Conservation (phyloP, 495 filamentous ascomycete species). For the Apiosordaria backusii region DNA sequence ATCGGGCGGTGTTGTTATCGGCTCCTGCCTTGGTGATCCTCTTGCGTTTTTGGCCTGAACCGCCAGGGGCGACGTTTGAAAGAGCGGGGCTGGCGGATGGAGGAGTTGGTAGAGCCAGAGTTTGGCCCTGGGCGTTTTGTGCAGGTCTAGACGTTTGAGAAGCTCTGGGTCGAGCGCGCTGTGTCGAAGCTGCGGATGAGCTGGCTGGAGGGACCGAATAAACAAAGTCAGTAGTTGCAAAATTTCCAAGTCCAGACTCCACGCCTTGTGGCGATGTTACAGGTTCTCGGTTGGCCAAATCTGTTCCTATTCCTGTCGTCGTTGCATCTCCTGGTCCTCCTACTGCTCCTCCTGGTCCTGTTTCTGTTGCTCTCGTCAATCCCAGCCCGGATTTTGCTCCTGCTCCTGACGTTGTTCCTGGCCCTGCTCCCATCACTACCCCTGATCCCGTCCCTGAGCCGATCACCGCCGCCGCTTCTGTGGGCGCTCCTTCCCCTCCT, state of each 20-base stretch:
- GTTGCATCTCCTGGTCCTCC: background rate
- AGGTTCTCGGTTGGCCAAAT: background rate
- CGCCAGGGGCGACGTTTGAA: background rate
- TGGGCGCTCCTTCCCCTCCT: background rate
- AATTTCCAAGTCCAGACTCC: background rate
- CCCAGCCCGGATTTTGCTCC: background rate
- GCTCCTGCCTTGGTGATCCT: slow-evolving; percentile 20
- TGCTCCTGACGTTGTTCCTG: too few species aligned
- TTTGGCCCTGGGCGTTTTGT: slow-evolving; percentile 5
- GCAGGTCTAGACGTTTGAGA: slow-evolving; percentile 3
- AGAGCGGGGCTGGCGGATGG: slow-evolving; percentile 13
- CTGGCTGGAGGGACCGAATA: background rate
- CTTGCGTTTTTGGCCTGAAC: slow-evolving; percentile 28
- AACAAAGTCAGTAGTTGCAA: slow-evolving; percentile 1
- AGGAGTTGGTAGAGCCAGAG: slow-evolving; percentile 14
- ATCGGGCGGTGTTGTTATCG: slow-evolving; percentile 1
- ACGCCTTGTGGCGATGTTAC: background rate
- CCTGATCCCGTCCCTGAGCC: background rate
- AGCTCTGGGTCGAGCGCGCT: background rate
- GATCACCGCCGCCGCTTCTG: background rate
- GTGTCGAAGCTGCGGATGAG: background rate
- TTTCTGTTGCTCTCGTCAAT: background rate
- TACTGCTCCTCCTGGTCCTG: background rate
- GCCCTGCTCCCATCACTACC: background rate
- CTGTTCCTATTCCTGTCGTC: background rate